Conservation (phyloP, 1,284 basidiomycete species). For the Exobasidium rhododendri region DNA sequence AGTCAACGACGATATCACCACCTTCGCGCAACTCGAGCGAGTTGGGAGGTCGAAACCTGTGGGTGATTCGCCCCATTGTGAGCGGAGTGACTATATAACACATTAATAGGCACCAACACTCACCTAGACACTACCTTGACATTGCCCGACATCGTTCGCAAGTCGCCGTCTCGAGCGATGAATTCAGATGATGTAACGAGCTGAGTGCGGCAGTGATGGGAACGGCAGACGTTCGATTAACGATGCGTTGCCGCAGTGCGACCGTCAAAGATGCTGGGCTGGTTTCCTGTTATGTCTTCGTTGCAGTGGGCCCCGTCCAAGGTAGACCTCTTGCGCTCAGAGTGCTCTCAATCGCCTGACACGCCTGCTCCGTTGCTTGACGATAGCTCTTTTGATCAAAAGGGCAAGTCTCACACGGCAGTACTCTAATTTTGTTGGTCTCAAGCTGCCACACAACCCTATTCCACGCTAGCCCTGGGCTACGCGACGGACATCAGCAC, state of each 20-base stretch:
- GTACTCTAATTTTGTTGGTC: neutral
- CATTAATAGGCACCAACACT: neutral
- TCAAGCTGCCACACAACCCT: slow-evolving; percentile 1
- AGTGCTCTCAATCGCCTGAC: neutral
- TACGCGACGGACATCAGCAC: too few relatives aligned
- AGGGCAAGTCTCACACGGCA: neutral
- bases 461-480: too few relatives aligned
- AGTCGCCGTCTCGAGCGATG: neutral
- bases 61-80: slow-evolving; percentile 58
- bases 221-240: neutral
- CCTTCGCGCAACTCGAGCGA: slow-evolving; percentile 81
- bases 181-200: neutral
- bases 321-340: neutral
- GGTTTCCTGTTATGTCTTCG: neutral
- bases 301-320: neutral
- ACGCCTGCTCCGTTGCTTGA: too few relatives aligned
- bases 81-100: neutral
- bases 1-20: slow-evolving; percentile 85
- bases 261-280: neutral
- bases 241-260: neutral
- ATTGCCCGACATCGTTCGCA: slow-evolving; percentile 42
- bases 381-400: slow-evolving; percentile 1
- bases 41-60: slow-evolving; percentile 83
- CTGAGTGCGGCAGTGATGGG: neutral
- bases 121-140: slow-evolving; percentile 48